Conservation (phyloP, 495 filamentous ascomycete genomes). For the Trichocladium uniseriatum region DNA sequence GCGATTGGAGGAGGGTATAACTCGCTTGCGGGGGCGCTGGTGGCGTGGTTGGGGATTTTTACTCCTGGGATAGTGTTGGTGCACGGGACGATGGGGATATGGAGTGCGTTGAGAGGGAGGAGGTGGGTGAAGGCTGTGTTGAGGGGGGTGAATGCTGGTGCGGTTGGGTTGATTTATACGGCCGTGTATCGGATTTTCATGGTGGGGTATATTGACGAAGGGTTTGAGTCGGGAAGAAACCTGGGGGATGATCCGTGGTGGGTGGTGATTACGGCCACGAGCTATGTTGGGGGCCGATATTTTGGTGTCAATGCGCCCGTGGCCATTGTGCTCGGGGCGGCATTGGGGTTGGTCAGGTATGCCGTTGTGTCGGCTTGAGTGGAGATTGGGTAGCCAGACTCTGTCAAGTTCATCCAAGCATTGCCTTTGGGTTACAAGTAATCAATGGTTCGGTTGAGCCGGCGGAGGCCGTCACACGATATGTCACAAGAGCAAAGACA, state of each 20-base stretch:
- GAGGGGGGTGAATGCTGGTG: constrained; percentile 64
- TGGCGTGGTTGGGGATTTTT: constrained; percentile 67
- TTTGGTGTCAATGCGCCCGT: constrained; percentile 45
- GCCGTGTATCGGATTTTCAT: constrained; percentile 79
- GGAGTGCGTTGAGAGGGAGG: constrained; percentile 48
- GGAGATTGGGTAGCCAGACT: no score
- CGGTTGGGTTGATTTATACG: constrained; percentile 72
- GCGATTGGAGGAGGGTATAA: constrained; percentile 32
- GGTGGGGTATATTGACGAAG: constrained; percentile 57
- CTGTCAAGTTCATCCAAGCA: no score
- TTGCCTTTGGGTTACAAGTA: no score
- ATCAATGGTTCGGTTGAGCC: no score
- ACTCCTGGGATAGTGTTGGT: constrained; percentile 57
- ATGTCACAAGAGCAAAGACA: no score
- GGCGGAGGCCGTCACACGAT: no score
- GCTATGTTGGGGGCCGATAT: constrained; percentile 47
- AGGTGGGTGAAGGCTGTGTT: constrained; percentile 49
- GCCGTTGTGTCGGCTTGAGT: constrained; percentile 28
- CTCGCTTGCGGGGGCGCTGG: constrained; percentile 39
- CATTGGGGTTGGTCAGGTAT: constrained; percentile 51
- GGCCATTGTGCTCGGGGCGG: constrained; percentile 50
- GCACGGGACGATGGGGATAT: constrained; percentile 60
- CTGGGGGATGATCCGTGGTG: constrained; percentile 48
- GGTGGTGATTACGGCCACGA: constrained; percentile 49
- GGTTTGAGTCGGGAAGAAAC: constrained; percentile 46